phyloP scores from a whole-genome alignment of 495 filamentous ascomycete species.

The Annulohypoxylon bovei region DNA sequence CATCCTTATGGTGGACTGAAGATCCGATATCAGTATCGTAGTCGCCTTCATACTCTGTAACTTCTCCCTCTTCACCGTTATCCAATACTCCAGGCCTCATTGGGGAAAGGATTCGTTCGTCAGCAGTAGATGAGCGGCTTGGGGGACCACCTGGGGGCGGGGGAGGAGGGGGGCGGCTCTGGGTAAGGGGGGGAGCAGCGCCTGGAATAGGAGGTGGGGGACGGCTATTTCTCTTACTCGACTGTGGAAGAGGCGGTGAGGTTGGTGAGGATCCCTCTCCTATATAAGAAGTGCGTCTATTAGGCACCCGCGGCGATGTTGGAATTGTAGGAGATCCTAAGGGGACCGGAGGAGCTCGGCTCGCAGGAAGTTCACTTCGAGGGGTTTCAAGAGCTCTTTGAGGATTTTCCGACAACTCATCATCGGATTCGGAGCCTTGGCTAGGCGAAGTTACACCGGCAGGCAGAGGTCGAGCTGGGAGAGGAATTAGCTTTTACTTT shows the following conservation, averaged over 20 bases:
- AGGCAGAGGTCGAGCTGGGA: constrained; percentile 67
- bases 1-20: constrained; percentile 88
- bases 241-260: constrained; percentile 54
- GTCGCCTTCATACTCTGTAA: constrained; percentile 96
- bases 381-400: constrained; percentile 50
- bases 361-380: constrained; percentile 50
- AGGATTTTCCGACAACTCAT: constrained; percentile 82
- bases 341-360: constrained; percentile 58
- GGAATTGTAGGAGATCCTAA: constrained; percentile 61
- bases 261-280: constrained; percentile 56
- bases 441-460: constrained; percentile 69
- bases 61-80: constrained; percentile 78
- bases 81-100: constrained; percentile 57
- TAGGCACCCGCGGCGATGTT: constrained; percentile 64
- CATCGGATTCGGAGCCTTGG: constrained; percentile 89
- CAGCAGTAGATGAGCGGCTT: constrained; percentile 69
- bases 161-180: constrained; percentile 78
- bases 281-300: constrained; percentile 63
- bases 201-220: constrained; percentile 61
- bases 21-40: constrained; percentile 98
- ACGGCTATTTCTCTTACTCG: constrained; percentile 64
- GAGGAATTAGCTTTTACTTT: constrained; percentile 48
- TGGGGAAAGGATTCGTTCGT: constrained; percentile 56
- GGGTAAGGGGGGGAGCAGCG: constrained; percentile 62
- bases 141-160: constrained; percentile 70